phyloP scores from a whole-genome alignment of 441 rosid genomes.

The Adansonia grandidieri region DNA sequence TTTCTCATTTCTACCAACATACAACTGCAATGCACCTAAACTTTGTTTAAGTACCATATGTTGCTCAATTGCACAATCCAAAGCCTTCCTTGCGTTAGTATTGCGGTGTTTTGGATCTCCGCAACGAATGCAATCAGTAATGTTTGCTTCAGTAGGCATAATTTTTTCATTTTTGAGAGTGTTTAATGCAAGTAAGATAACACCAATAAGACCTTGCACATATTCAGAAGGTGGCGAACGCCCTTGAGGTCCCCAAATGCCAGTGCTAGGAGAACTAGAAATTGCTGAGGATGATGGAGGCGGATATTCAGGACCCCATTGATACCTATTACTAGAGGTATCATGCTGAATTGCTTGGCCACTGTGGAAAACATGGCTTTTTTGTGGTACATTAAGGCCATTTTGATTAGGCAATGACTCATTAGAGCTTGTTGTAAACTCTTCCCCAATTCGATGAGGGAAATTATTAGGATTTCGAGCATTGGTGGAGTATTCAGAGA shows the following conservation, averaged over 20 bases:
- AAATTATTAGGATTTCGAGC: conserved; percentile 46
- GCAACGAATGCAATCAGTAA: conserved; percentile 58
- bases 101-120: conserved; percentile 60
- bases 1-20: conserved; percentile 53
- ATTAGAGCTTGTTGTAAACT: conserved; percentile 38
- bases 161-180: conserved; percentile 60
- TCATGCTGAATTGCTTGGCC: conserved; percentile 38
- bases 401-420: conserved; percentile 38
- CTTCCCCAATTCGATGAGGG: conserved; percentile 46
- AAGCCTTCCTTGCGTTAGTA: conserved; percentile 58
- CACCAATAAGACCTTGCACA: conserved; percentile 69
- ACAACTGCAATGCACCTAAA: conserved; percentile 53
- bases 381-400: conserved; percentile 39
- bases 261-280: conserved; percentile 40
- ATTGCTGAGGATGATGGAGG: conserved; percentile 33
- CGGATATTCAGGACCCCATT: conserved; percentile 41
- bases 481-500: conserved; percentile 43
- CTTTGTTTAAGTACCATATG: conserved; percentile 51
- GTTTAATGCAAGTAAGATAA: conserved; percentile 60
- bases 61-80: conserved; percentile 58
- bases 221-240: conserved; percentile 48
- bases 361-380: conserved; percentile 29
- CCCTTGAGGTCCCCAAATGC: conserved; percentile 50
- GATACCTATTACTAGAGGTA: conserved; percentile 33
- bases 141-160: conserved; percentile 62